Base-by-base conservation (phyloP, 495 filamentous ascomycete species). In the Hypoxylon crocopeplum region DNA sequence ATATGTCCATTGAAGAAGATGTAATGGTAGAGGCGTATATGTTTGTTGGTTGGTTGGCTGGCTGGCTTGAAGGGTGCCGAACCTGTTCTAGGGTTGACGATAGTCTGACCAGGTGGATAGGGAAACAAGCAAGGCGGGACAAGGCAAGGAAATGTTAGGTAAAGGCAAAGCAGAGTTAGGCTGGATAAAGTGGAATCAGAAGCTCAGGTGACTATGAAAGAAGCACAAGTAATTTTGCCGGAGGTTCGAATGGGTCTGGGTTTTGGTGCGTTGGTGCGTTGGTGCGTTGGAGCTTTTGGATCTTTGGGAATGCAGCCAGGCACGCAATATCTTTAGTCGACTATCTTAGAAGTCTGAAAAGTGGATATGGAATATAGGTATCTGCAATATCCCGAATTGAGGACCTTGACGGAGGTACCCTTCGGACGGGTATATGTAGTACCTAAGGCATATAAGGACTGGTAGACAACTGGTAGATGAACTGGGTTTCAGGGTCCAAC, bases 331-430 rank as follows among this genome's bases (percentile, higher is more conserved):
- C 54, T 44, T 30, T 58, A 60, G 56, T 52, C 40, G 47, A 48
- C 47, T 63, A 60, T 56, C 36, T 56, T 32, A 55, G 51, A 66
- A 62, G 50, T 66, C 51, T 61, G 51, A 66, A 66, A 61, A 60
- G 62, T 60, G 56, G 56, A 54, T 56, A 56, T 52, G 52, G 57
- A 45, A 51, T 65, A 38, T 48, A 12, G 44, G 11, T 12, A 48
- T 48, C 62, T 66, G 56, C 56, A 61, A 53, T 41, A 7, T 52
- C 56, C 62, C 62, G 62, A 48, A 41, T 56, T 63, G 62, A 61
- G 62, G 51, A 56, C 56, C 62, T 56, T 60, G 62, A 61, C 56
- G 62, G 56, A 59, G 37, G 42, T 54, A 50, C 37, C 42, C 37
- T 44, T 49, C 40, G 39, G 39, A 25, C 48, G 37, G 42, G 48